These are phyloP conservation scores for Rhodomyrtus tomentosa DNA, from an alignment of 345 rosid species.

Conservation along the genomic window DNA sequence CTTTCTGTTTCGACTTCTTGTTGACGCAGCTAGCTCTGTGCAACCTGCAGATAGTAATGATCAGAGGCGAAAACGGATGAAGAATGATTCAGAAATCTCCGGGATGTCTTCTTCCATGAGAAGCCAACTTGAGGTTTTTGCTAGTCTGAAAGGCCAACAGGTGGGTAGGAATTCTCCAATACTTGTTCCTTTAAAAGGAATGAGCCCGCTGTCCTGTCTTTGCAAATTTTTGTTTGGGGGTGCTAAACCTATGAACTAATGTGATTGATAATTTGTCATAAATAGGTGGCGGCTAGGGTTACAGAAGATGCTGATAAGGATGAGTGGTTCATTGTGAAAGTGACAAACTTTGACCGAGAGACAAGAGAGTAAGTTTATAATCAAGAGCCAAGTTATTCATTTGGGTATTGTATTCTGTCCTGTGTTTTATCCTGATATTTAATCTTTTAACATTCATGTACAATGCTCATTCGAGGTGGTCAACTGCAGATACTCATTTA, in stretches of 20 bases:
- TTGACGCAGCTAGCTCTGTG: constrained; percentile 7
- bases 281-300: constrained; percentile 91
- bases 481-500: background rate
- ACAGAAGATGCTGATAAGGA: constrained; percentile 75
- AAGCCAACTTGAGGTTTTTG: constrained; percentile 62
- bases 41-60: constrained; percentile 68
- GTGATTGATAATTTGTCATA: background rate
- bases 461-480: background rate
- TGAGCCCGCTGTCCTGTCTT: background rate
- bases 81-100: constrained; percentile 57
- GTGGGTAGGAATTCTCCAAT: constrained; percentile 13
- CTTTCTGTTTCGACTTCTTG: background rate
- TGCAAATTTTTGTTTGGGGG: background rate
- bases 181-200: background rate
- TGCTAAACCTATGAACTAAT: background rate
- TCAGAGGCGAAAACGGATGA: constrained; percentile 64
- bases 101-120: constrained; percentile 54
- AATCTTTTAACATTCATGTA: background rate
- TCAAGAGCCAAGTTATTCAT: background rate
- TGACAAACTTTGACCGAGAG: constrained; percentile 79
- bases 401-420: background rate
- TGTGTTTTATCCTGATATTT: background rate
- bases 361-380: constrained; percentile 67
- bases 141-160: constrained; percentile 85
- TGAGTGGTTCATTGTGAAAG: constrained; percentile 92